Conservation (phyloP, 306 rosid species). For the Spatholobus suberectus region DNA sequence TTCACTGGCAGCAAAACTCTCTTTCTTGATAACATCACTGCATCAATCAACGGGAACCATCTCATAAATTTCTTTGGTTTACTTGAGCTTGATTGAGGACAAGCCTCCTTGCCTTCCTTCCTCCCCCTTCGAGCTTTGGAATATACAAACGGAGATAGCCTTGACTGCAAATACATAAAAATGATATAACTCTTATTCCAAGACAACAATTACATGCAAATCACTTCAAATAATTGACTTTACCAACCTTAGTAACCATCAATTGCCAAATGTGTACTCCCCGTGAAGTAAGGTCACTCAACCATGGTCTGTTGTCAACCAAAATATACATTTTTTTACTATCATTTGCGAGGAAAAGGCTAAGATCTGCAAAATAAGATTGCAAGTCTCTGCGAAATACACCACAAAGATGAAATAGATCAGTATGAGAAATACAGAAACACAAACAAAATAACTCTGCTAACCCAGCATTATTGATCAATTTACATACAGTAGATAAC, state of each 20-base stretch:
- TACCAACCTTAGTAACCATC: slow-evolving; percentile 92
- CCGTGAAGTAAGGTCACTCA: slow-evolving; percentile 72
- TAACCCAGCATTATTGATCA: slow-evolving; percentile 1
- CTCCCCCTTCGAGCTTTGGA: slow-evolving; percentile 64
- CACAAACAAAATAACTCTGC: not conserved
- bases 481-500: slow-evolving; percentile 24
- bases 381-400: slow-evolving; percentile 85
- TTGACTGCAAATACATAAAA: slow-evolving; percentile 68
- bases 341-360: slow-evolving; percentile 77
- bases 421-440: slow-evolving; percentile 17
- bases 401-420: slow-evolving; percentile 33
- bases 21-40: slow-evolving; percentile 64
- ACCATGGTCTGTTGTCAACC: slow-evolving; percentile 98
- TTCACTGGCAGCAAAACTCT: slow-evolving; percentile 83
- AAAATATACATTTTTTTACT: slow-evolving; percentile 77
- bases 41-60: slow-evolving; percentile 79
- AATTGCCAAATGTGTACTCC: slow-evolving; percentile 92
- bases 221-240: slow-evolving; percentile 21
- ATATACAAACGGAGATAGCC: slow-evolving; percentile 94
- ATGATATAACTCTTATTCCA: not conserved
- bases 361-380: slow-evolving; percentile 90
- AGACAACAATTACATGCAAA: slow-evolving; percentile 21
- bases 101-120: slow-evolving; percentile 57
- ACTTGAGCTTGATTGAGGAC: slow-evolving; percentile 48
- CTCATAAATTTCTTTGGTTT: slow-evolving; percentile 54